Evolutionary conservation across 179 eudicot genomes (phyloP).

Genomic region (Pouteria campechiana): DNA sequence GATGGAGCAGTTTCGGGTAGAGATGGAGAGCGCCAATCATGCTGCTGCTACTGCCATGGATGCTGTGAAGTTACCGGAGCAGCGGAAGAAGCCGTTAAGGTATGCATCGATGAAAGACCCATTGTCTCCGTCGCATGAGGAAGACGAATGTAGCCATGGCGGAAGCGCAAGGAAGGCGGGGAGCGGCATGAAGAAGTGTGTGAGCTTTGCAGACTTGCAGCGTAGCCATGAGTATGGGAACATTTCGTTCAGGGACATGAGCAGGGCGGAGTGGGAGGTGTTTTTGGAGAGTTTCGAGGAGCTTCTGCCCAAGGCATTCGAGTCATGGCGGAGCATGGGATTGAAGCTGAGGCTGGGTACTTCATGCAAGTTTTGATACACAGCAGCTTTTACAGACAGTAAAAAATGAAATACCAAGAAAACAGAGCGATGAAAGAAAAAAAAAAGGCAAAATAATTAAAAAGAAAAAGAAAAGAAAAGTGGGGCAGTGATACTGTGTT

Average conservation of each 20-base stretch:
- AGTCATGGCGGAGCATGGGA: constrained; percentile 46
- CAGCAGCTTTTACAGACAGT: too few relatives aligned
- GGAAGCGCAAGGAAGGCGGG: constrained; percentile 10
- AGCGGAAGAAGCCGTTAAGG: too few relatives aligned
- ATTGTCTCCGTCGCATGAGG: too few relatives aligned
- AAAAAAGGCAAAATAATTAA: too few relatives aligned
- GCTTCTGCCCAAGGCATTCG: constrained; percentile 58
- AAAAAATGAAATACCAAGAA: too few relatives aligned
- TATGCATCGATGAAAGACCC: too few relatives aligned
- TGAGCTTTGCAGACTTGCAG: constrained; percentile 39
- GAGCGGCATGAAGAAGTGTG: constrained; percentile 29
- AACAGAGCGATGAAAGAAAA: too few relatives aligned
- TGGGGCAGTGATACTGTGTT: too few relatives aligned
- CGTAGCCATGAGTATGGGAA: constrained; percentile 33
- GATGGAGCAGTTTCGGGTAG: constrained; percentile 29
- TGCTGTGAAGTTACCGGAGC: too few relatives aligned
- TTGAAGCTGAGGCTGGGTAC: constrained; percentile 50
- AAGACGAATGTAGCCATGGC: not conserved
- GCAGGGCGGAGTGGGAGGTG: constrained; percentile 48
- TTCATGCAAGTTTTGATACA: constrained; percentile 47
- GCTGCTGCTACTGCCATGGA: too few relatives aligned
- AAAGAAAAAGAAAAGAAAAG: too few relatives aligned
- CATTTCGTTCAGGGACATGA: constrained; percentile 45
- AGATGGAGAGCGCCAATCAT: constrained; percentile 11
- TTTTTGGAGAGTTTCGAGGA: constrained; percentile 54